Conservation (phyloP, 768 basidiomycete species). For the Leccinum rimulosum region DNA sequence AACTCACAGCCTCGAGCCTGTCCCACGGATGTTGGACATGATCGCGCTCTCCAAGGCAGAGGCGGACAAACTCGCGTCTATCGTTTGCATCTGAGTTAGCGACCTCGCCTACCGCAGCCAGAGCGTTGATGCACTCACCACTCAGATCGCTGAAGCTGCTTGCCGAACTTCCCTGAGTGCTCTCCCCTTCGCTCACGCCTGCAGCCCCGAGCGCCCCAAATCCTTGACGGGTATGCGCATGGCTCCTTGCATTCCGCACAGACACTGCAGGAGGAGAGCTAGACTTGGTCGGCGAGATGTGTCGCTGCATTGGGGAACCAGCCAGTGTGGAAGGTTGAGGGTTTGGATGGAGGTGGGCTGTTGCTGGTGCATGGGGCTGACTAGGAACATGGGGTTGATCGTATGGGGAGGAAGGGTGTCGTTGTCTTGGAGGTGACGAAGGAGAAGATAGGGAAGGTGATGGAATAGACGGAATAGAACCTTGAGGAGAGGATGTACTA, state of each 20-base stretch:
- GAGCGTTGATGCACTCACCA: constrained; percentile 46
- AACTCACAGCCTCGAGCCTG: constrained; percentile 70
- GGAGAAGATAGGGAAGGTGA: constrained; percentile 64
- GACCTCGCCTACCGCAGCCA: background rate
- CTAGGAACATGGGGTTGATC: constrained; percentile 1
- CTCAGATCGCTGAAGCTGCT: constrained; percentile 88
- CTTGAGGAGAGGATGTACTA: constrained; percentile 68
- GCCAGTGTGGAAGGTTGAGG: constrained; percentile 18
- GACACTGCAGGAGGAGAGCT: constrained; percentile 61
- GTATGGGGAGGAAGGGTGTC: constrained; percentile 22
- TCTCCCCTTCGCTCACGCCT: constrained; percentile 51
- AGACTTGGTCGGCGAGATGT: constrained; percentile 53
- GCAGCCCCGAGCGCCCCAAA: constrained; percentile 40
- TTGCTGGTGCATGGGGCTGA: constrained; percentile 9
- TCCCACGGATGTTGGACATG: constrained; percentile 68
- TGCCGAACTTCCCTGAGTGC: constrained; percentile 67
- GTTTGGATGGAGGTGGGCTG: constrained; percentile 10
- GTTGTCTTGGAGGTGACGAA: constrained; percentile 34
- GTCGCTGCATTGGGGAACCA: constrained; percentile 43
- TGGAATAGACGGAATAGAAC: constrained; percentile 80
- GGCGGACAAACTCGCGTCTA: constrained; percentile 72
- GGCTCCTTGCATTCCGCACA: constrained; percentile 51
- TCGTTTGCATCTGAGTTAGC: background rate
- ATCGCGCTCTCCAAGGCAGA: constrained; percentile 81
- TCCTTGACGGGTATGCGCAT: constrained; percentile 46